Evolutionary conservation across 208 protist species (phyloP).

Genomic region (Acanthamoeba culbertsoni): DNA sequence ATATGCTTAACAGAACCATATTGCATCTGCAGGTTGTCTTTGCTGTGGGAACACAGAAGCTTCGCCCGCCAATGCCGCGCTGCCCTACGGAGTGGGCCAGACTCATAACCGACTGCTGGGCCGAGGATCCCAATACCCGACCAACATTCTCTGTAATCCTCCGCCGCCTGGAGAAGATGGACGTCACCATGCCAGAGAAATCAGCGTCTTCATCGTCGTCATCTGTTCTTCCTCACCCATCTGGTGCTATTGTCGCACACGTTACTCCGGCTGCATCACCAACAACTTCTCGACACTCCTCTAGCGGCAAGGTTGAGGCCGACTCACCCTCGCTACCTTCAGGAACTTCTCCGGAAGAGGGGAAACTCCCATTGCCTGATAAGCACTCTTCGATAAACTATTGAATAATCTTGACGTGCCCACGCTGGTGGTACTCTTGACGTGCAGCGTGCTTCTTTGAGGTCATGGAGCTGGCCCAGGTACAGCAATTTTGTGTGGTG

Average conservation of each 20-base stretch:
- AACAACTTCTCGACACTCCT: not conserved
- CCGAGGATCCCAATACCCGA: not conserved
- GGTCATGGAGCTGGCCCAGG: no score
- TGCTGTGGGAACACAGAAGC: conserved; percentile 30
- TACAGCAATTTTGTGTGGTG: no score
- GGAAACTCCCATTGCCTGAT: no score
- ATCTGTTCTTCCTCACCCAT: not conserved
- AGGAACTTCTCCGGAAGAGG: not conserved
- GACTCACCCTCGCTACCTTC: not conserved
- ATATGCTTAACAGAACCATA: not conserved
- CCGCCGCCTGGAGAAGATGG: not conserved
- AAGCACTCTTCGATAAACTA: not conserved
- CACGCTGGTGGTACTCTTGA: no score
- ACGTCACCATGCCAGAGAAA: not conserved
- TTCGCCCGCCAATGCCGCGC: not conserved
- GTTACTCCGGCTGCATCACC: not conserved
- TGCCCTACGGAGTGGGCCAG: not conserved
- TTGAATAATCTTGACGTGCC: not conserved
- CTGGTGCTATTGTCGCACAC: not conserved
- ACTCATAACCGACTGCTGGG: not conserved
- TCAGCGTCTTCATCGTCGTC: not conserved
- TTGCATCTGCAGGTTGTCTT: not conserved
- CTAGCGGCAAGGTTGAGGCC: not conserved
- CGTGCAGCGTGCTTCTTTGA: no score
- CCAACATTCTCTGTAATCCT: not conserved